Base-by-base conservation (phyloP, 345 rosid species). In the Reutealis trisperma region DNA sequence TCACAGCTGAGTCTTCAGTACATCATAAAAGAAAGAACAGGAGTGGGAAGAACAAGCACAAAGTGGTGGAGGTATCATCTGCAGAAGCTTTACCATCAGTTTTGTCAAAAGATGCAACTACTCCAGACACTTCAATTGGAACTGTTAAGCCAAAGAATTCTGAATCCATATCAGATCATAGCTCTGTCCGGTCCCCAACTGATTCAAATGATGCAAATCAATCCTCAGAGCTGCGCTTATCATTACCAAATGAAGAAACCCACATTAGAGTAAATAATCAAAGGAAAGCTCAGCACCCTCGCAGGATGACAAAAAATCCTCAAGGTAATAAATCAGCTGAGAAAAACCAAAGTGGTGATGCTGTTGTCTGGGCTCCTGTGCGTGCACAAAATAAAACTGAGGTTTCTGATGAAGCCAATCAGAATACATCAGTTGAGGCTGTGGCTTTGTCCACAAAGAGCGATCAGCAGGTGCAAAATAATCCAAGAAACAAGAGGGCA, bases 351-450 rank as follows among this genome's bases (percentile, higher is more conserved):
- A 77, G 84, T 57, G 71, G 62, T 70, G 95, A 86, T 83, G 81
- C 91, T 83, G 95, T 87, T 83, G 54, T 90, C 24, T 96, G 99
- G 99, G 97, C 98, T 67, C 99, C 98, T 30, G 84, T 92, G 52
- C 86, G 87, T 67, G 77, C 92, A 59, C 92, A 87, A 63, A 89
- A 76, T 80, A 93, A 85, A 84, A 68, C 78, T 79, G 97, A 90
- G 83, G 85, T 71, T 75, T 59, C 82, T 62, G 93, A 77, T 81
- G 92, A 84, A 77, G 85, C 73, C 69, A 78, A 67, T 78, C 88
- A 83, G 85, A 85, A 80, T 76, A 19, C 71, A 32, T 71, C 52
- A 44, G 84, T 61, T 80, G 97, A 89, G 78, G 74, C 44, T 70
- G 81, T 77, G 60, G 66, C 69, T 76, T 76, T 86, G 30, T 78